Conservation (phyloP, 2,329 filamentous ascomycete species). For the Venturia effusa region DNA sequence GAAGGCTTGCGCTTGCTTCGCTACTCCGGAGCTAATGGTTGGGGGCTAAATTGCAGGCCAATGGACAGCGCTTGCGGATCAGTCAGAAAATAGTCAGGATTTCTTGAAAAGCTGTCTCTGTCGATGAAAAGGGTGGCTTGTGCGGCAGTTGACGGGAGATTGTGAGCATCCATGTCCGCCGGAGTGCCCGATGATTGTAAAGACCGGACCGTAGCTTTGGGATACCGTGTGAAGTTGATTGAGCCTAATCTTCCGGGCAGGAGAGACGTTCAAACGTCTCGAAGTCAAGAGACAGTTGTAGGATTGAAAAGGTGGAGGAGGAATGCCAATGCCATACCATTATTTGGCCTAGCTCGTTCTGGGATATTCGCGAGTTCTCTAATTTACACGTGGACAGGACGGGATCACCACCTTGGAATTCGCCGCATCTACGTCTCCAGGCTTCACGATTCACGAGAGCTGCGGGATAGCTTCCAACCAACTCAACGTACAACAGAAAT, state of each 20-base stretch:
- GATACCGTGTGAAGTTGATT: background rate
- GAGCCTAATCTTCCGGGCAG: too few species aligned
- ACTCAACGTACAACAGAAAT: constrained; percentile 11
- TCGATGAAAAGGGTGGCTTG: background rate
- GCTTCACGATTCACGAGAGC: background rate
- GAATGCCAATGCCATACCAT: background rate
- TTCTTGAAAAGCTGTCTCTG: background rate
- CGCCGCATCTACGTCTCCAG: background rate
- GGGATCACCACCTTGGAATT: background rate
- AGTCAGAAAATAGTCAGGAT: background rate
- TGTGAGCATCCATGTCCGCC: background rate
- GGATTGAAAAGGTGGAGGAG: background rate
- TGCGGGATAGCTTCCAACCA: background rate
- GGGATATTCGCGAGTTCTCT: background rate
- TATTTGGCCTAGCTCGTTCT: background rate
- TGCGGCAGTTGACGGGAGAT: background rate
- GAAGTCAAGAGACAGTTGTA: background rate
- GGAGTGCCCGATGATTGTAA: background rate
- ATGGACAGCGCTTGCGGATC: background rate
- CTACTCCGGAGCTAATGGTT: background rate
- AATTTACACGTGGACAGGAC: too few species aligned
- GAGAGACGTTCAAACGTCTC: background rate
- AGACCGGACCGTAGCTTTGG: background rate
- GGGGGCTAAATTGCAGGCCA: background rate
- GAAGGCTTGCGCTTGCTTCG: background rate